Conservation (phyloP, 306 rosid species). For the Malus fusca region DNA sequence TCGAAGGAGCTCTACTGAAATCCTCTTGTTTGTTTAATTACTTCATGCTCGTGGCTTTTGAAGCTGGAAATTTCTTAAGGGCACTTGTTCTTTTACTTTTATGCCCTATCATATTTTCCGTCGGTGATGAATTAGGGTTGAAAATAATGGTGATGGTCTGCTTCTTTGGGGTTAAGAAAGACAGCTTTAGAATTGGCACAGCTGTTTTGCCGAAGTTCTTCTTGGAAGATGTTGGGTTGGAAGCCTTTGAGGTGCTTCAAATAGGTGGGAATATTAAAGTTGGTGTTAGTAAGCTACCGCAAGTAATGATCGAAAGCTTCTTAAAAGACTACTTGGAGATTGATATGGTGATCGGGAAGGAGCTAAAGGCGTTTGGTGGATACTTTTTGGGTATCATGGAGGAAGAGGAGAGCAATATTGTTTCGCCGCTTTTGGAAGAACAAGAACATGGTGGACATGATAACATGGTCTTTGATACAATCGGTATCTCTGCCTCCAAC, state of each 20-base stretch:
- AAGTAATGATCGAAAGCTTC: constrained; percentile 67
- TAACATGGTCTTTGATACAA: constrained; percentile 24
- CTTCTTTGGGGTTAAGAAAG: constrained; percentile 69
- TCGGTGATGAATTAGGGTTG: constrained; percentile 44
- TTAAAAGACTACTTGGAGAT: constrained; percentile 67
- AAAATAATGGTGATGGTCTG: constrained; percentile 68
- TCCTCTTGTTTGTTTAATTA: constrained; percentile 55
- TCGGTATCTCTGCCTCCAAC: constrained; percentile 41
- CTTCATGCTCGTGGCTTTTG: constrained; percentile 91
- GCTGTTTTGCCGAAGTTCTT: constrained; percentile 73
- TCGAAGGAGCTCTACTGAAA: constrained; percentile 56
- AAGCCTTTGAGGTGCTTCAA: constrained; percentile 44
- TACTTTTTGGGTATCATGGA: constrained; percentile 69
- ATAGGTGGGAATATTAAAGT: constrained; percentile 42
- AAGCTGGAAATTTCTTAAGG: constrained; percentile 58
- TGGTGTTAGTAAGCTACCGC: constrained; percentile 52
- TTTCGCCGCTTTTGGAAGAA: constrained; percentile 21
- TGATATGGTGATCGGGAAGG: constrained; percentile 57
- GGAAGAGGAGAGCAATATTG: constrained; percentile 10
- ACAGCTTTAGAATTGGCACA: constrained; percentile 49
- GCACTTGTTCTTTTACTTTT: constrained; percentile 36
- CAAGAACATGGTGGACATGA: constrained; percentile 18
- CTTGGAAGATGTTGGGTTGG: constrained; percentile 64
- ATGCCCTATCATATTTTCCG: constrained; percentile 52
- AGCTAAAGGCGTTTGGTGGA: constrained; percentile 55